Conservation (phyloP, 163 green algal species). For the Scenedesmus sp. region DNA sequence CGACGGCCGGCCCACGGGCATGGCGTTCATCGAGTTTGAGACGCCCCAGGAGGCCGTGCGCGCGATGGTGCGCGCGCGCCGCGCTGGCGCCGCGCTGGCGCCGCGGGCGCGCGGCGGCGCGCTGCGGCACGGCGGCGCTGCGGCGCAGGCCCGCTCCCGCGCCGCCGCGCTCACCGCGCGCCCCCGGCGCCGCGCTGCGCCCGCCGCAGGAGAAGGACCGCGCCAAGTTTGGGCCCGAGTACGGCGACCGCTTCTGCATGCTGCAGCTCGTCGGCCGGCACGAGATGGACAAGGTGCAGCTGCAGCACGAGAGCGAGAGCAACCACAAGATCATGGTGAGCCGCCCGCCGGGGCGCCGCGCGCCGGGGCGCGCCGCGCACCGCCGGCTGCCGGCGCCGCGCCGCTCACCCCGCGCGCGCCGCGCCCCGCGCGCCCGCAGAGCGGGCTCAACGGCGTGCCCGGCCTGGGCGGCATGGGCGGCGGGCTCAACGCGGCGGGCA, state of each 20-base stretch:
- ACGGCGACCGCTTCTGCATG: constrained; percentile 73
- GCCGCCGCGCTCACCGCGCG: too few species aligned
- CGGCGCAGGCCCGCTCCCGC: too few species aligned
- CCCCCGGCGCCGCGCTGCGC: background rate
- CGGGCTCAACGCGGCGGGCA: too few species aligned
- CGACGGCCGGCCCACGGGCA: constrained; percentile 64
- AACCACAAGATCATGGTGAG: constrained; percentile 59
- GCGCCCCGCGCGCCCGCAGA: background rate
- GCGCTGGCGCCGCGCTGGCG: too few species aligned
- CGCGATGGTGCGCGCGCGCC: constrained; percentile 51
- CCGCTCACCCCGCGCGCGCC: background rate
- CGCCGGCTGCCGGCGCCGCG: background rate
- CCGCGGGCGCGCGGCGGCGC: background rate
- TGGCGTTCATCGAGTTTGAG: constrained; percentile 74
- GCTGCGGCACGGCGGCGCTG: background rate
- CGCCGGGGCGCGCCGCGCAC: too few species aligned
- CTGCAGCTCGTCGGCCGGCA: constrained; percentile 71
- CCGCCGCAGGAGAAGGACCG: constrained; percentile 65
- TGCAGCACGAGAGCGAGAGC: constrained; percentile 66
- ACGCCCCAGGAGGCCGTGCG: constrained; percentile 68
- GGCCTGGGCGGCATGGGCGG: constrained; percentile 15
- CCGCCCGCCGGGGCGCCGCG: too few species aligned
- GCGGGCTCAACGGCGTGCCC: constrained; percentile 22
- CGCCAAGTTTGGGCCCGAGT: constrained; percentile 73
- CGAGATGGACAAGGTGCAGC: constrained; percentile 72